A percentile compares a stretch with the other conserved stretches of the same genome.
Evolutionary conservation across 768 basidiomycete species (phyloP).

Genomic region (Macrocybe gigantea): DNA sequence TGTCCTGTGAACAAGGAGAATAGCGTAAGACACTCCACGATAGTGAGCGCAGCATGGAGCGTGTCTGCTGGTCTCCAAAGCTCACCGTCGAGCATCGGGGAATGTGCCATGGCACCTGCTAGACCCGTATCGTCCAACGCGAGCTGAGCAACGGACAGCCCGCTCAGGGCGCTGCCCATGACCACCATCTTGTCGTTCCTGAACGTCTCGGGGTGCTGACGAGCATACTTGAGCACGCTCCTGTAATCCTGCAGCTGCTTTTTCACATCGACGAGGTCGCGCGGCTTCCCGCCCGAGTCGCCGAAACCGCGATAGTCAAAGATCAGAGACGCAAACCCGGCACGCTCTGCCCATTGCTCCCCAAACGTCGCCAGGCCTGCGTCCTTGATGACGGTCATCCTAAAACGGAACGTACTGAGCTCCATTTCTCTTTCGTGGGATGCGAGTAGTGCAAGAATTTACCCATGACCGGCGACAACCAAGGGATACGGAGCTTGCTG

Average conservation of each 20-base stretch:
- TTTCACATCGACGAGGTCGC: conserved; percentile 15
- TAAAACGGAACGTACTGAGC: not conserved
- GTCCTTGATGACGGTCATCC: conserved; percentile 20
- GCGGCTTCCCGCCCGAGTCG: conserved; percentile 17
- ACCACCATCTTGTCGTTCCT: conserved; percentile 17
- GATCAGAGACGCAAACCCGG: conserved; percentile 19
- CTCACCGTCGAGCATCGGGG: conserved; percentile 18
- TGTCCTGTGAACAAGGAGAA: conserved; percentile 1
- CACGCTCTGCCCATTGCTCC: conserved; percentile 16
- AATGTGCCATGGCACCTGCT: conserved; percentile 20
- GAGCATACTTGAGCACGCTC: conserved; percentile 15
- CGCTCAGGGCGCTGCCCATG: conserved; percentile 19
- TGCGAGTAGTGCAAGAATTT: not conserved
- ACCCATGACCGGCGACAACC: conserved; percentile 18
- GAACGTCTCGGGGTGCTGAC: conserved; percentile 15
- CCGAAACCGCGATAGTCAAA: conserved; percentile 22
- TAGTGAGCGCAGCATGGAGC: no score
- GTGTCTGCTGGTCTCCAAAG: not conserved
- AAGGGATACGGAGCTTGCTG: conserved; percentile 11
- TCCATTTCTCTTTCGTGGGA: not conserved
- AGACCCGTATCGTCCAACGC: conserved; percentile 12
- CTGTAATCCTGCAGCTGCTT: conserved; percentile 17
- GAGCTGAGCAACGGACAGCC: conserved; percentile 12
- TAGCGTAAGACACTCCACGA: not conserved
- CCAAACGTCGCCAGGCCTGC: conserved; percentile 20